A percentile compares a stretch with the other conserved stretches of the same genome.
These are phyloP conservation scores for Pyrenophora tritici-repentis DNA, from an alignment of 2,329 filamentous ascomycete species.

Conservation along the genomic window DNA sequence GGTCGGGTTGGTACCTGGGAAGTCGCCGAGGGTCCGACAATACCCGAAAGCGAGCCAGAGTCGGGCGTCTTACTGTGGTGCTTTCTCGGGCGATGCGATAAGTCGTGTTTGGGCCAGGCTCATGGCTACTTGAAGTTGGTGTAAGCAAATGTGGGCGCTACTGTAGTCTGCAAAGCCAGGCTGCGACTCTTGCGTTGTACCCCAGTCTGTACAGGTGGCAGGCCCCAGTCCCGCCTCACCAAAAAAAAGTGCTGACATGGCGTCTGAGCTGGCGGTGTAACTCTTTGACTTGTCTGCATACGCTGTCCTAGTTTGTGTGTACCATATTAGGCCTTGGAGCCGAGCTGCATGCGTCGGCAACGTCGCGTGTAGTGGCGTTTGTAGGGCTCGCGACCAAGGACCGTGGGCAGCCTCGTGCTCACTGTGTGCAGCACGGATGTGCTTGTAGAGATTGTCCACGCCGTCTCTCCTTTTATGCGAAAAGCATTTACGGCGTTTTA, in stretches of 20 bases:
- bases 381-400: slow-evolving; percentile 2
- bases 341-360: slow-evolving; percentile 11
- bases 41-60: slow-evolving; percentile 16
- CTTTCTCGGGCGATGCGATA: slow-evolving; percentile 3
- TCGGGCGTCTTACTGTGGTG: slow-evolving; percentile 3
- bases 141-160: too few relatives aligned
- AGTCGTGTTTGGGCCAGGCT: background rate
- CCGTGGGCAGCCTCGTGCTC: slow-evolving; percentile 4
- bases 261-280: background rate
- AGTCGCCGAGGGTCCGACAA: slow-evolving; percentile 13
- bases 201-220: background rate
- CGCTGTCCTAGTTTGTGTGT: slow-evolving; percentile 1
- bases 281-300: slow-evolving; percentile 1
- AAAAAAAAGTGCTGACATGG: slow-evolving; percentile 3
- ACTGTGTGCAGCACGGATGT: slow-evolving; percentile 5
- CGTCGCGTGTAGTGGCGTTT: slow-evolving; percentile 4
- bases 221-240: slow-evolving; percentile 1
- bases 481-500: slow-evolving; percentile 10
- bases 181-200: slow-evolving; percentile 5
- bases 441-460: slow-evolving; percentile 9
- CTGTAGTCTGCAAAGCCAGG: too few relatives aligned
- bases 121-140: background rate
- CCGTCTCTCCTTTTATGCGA: slow-evolving; percentile 34
- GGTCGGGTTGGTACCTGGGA: slow-evolving; percentile 12
- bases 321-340: slow-evolving; percentile 8